Conservation (phyloP, 176 grass and related monocot genomes). For the Aegilops tauschii region DNA sequence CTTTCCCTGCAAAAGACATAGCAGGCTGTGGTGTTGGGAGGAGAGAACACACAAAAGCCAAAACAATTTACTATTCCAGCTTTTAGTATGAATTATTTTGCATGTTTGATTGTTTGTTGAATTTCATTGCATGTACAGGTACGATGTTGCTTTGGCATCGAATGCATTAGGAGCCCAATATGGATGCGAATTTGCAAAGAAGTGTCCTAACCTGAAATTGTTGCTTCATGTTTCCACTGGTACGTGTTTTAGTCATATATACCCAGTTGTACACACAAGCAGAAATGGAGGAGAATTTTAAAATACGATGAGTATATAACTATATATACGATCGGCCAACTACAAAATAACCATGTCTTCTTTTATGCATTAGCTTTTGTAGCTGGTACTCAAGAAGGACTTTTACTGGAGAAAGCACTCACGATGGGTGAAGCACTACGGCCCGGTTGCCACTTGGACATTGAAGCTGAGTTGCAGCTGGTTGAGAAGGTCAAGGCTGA, state of each 20-base stretch:
- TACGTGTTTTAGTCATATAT: not conserved
- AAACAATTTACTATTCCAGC: not conserved
- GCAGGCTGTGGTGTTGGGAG: not conserved
- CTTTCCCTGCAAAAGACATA: not conserved
- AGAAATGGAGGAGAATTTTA: not conserved
- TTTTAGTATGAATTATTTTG: not conserved
- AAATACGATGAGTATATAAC: not conserved
- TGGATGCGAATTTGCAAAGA: constrained; percentile 42
- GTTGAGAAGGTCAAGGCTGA: constrained; percentile 40
- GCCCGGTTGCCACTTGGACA: constrained; percentile 39
- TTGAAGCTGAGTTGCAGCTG: constrained; percentile 45
- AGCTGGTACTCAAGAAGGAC: constrained; percentile 41
- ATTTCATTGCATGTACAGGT: constrained; percentile 18
- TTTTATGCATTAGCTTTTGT: constrained; percentile 45
- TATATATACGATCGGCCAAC: not conserved
- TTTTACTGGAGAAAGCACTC: constrained; percentile 45
- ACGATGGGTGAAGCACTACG: constrained; percentile 38
- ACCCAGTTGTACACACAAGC: not conserved
- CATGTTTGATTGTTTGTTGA: not conserved
- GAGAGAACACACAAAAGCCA: not conserved
- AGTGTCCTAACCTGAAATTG: constrained; percentile 50
- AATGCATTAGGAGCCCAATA: constrained; percentile 43
- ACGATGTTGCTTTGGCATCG: constrained; percentile 49
- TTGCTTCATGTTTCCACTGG: constrained; percentile 67
- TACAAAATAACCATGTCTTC: not conserved